Evolutionary conservation across 495 filamentous ascomycete species (phyloP).

Genomic region (Thozetella sp.): DNA sequence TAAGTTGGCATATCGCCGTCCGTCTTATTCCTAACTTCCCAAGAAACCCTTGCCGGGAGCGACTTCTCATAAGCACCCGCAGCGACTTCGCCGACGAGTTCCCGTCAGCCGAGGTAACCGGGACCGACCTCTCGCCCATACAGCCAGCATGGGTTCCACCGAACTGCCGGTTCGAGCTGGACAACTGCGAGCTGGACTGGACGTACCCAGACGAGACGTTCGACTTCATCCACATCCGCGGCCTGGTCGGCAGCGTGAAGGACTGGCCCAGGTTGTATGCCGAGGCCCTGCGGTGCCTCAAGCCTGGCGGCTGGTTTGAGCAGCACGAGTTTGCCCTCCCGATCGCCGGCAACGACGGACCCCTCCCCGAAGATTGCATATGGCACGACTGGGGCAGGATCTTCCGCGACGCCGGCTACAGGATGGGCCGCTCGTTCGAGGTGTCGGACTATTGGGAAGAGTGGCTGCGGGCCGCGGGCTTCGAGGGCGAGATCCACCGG

Average conservation of each 20-base stretch:
- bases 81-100: slow-evolving; percentile 60
- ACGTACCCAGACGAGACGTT: slow-evolving; percentile 49
- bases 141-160: slow-evolving; percentile 49
- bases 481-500: slow-evolving; percentile 50
- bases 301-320: slow-evolving; percentile 58
- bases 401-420: slow-evolving; percentile 30
- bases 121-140: slow-evolving; percentile 55
- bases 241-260: slow-evolving; percentile 46
- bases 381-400: slow-evolving; percentile 32
- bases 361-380: slow-evolving; percentile 34
- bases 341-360: slow-evolving; percentile 38
- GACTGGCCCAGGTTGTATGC: slow-evolving; percentile 45
- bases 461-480: slow-evolving; percentile 56
- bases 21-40: too few relatives aligned
- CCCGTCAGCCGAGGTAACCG: slow-evolving; percentile 51
- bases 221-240: slow-evolving; percentile 56
- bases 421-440: slow-evolving; percentile 14
- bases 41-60: too few relatives aligned
- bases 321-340: slow-evolving; percentile 33
- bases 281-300: slow-evolving; percentile 28
- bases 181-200: slow-evolving; percentile 49
- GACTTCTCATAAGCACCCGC: neutral
- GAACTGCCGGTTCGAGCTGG: slow-evolving; percentile 56
- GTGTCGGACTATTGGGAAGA: slow-evolving; percentile 44
- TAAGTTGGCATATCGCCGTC: too few relatives aligned